A percentile compares a stretch with the other conserved stretches of the same genome.
phyloP scores from a whole-genome alignment of 371 early-diverging fungal species.

The Mucor mucedo region DNA sequence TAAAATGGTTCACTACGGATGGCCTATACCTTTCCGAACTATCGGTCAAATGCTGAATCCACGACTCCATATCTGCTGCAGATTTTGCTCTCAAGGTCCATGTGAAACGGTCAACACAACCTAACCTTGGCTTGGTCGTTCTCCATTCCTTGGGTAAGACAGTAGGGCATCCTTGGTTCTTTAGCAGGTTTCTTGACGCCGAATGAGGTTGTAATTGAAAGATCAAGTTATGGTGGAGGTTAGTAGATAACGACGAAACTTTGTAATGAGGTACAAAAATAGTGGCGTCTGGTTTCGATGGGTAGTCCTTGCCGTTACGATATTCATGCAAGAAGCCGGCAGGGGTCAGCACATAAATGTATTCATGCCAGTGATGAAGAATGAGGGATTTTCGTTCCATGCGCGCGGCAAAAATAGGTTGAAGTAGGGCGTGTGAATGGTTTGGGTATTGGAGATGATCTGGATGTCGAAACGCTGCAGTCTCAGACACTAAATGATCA shows the following conservation, averaged over 20 bases:
- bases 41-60: constrained; percentile 37
- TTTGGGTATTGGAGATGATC: constrained; percentile 43
- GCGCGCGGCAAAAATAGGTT: constrained; percentile 47
- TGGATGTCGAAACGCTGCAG: constrained; percentile 43
- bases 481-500: constrained; percentile 39
- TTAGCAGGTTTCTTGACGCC: constrained; percentile 19
- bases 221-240: constrained; percentile 45
- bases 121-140: constrained; percentile 18
- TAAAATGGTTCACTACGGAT: neutral
- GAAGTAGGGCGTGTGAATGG: constrained; percentile 41
- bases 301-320: constrained; percentile 30
- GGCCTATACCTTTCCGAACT: constrained; percentile 22
- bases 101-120: constrained; percentile 16
- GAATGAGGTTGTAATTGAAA: constrained; percentile 44
- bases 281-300: constrained; percentile 30
- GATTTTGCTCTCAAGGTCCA: constrained; percentile 48
- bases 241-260: constrained; percentile 43
- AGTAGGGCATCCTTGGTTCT: constrained; percentile 3
- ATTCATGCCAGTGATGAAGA: constrained; percentile 43
- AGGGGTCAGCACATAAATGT: constrained; percentile 50
- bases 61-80: constrained; percentile 42
- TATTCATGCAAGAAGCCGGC: constrained; percentile 56
- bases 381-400: constrained; percentile 48
- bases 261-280: constrained; percentile 48
- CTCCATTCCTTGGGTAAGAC: constrained; percentile 21